Evolutionary conservation across 805 yeast species (phyloP).

Genomic region (Debaryomyces tyrocola): DNA sequence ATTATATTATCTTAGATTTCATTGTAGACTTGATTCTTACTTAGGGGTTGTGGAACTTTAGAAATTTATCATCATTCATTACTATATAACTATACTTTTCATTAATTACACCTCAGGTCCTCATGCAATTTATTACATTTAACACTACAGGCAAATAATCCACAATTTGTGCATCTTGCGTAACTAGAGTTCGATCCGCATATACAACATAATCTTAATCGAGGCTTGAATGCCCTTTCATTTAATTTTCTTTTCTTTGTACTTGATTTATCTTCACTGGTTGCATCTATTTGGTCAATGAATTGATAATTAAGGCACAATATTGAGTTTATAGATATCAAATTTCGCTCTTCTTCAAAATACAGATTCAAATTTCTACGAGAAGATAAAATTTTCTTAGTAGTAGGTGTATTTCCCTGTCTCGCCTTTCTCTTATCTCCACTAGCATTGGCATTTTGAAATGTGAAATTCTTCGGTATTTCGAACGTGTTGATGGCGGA

Average conservation of each 20-base stretch:
- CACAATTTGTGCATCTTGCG: conserved; percentile 40
- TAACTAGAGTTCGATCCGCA: conserved; percentile 39
- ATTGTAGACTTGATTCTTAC: no score
- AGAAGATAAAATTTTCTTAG: conserved; percentile 43
- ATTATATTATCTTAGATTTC: no score
- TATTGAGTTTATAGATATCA: conserved; percentile 43
- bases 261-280: conserved; percentile 11
- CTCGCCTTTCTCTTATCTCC: conserved; percentile 26
- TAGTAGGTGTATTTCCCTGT: conserved; percentile 44
- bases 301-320: conserved; percentile 40
- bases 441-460: conserved; percentile 28
- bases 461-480: conserved; percentile 40
- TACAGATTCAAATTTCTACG: conserved; percentile 43
- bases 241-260: conserved; percentile 15
- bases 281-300: conserved; percentile 31
- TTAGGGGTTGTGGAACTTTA: no score
- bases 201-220: conserved; percentile 39
- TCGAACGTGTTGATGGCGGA: conserved; percentile 32
- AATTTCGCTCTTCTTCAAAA: conserved; percentile 46
- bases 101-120: conserved; percentile 39
- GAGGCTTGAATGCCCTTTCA: conserved; percentile 24
- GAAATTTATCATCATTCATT: no score
- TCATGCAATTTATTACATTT: conserved; percentile 39
- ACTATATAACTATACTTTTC: no score
- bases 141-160: conserved; percentile 41